phyloP scores from a whole-genome alignment of 225 moss, liverwort and hornwort genomes.

The Marchantia polymorpha region DNA sequence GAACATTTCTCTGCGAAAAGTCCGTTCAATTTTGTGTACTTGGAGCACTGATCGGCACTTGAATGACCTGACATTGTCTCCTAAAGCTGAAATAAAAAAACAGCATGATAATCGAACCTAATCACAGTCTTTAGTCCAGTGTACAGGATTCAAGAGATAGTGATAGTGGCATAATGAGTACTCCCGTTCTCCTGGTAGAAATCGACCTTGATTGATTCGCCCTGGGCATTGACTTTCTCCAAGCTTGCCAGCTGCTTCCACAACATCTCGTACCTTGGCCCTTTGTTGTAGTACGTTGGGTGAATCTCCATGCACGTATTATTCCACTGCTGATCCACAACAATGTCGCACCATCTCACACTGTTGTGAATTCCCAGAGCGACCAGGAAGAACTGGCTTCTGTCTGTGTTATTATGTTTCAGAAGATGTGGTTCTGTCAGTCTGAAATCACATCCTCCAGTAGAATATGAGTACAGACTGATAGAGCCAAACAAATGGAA shows the following conservation, averaged over 20 bases:
- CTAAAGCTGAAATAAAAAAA: too few species aligned
- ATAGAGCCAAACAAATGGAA: too few species aligned
- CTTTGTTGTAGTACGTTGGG: conserved; percentile 7
- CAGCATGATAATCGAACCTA: too few species aligned
- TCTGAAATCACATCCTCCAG: too few species aligned
- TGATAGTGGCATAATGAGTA: not conserved
- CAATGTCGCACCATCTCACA: conserved; percentile 25
- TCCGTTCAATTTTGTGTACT: too few species aligned
- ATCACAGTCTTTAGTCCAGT: too few species aligned
- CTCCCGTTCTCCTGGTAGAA: not conserved
- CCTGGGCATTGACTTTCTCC: not conserved
- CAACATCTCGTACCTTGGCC: not conserved
- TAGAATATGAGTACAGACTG: too few species aligned
- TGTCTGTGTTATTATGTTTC: too few species aligned
- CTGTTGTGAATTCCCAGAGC: conserved; percentile 25
- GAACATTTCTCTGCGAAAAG: too few species aligned
- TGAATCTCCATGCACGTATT: conserved; percentile 11
- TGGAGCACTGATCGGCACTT: too few species aligned
- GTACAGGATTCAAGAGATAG: not conserved
- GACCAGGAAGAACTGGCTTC: conserved; percentile 17
- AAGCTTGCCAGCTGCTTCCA: not conserved
- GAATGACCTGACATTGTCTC: too few species aligned
- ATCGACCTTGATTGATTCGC: not conserved
- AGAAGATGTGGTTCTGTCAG: too few species aligned
- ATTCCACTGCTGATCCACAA: not conserved